These are phyloP conservation scores for Colletotrichum tanaceti DNA, from an alignment of 2,329 filamentous ascomycete species.

Conservation along the genomic window DNA sequence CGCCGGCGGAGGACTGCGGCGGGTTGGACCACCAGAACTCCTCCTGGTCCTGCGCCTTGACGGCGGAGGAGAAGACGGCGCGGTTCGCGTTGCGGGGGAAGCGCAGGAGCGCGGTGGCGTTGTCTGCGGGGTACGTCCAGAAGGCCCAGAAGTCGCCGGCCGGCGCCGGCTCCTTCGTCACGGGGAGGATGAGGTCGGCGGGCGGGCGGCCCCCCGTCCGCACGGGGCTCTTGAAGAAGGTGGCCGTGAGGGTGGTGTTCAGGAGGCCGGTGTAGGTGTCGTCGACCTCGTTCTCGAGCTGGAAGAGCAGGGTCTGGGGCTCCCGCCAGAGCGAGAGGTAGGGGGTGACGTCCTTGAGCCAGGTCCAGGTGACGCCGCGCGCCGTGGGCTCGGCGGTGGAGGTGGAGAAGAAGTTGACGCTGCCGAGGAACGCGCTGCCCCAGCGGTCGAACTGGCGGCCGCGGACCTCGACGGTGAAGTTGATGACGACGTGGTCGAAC, in stretches of 20 bases:
- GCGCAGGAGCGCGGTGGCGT: slow-evolving; percentile 66
- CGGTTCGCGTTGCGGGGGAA: slow-evolving; percentile 76
- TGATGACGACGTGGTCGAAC: slow-evolving; percentile 84
- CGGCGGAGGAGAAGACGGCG: slow-evolving; percentile 79
- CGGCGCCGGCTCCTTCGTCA: too few relatives aligned
- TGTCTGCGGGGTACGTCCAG: slow-evolving; percentile 72
- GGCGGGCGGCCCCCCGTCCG: slow-evolving; percentile 54
- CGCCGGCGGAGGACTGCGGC: slow-evolving; percentile 67
- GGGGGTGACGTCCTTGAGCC: slow-evolving; percentile 81
- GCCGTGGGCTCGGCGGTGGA: slow-evolving; percentile 80
- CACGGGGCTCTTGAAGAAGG: slow-evolving; percentile 69
- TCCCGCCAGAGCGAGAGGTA: slow-evolving; percentile 76
- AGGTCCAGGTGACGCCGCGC: slow-evolving; percentile 79
- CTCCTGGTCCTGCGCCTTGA: slow-evolving; percentile 79
- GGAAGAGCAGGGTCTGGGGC: slow-evolving; percentile 81
- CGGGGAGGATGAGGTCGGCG: slow-evolving; percentile 77
- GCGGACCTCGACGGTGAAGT: slow-evolving; percentile 77
- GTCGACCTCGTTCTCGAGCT: slow-evolving; percentile 79
- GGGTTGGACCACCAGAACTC: slow-evolving; percentile 91
- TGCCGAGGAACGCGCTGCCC: slow-evolving; percentile 78
- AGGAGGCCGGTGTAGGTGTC: slow-evolving; percentile 77
- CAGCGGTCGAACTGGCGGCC: slow-evolving; percentile 83
- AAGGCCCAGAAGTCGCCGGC: too few relatives aligned
- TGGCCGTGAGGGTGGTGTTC: slow-evolving; percentile 79
- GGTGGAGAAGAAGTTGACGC: slow-evolving; percentile 83